These are phyloP conservation scores for Lichtheimia hyalospora DNA, from an alignment of 371 early-diverging fungal species.

Conservation along the genomic window DNA sequence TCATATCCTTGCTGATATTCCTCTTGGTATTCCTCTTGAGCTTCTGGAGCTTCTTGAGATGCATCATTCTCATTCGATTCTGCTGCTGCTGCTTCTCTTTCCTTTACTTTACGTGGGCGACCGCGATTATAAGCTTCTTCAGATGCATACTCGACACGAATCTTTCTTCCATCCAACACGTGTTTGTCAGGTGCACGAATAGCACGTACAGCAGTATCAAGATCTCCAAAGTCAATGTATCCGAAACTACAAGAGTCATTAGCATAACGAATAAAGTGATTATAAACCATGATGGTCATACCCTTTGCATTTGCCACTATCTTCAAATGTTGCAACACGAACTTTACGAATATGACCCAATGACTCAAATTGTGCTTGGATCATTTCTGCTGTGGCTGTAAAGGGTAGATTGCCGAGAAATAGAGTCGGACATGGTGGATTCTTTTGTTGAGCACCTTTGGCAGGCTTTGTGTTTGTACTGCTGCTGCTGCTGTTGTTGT, in stretches of 20 bases:
- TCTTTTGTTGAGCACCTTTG: conserved; percentile 31
- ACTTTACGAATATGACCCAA: conserved; percentile 70
- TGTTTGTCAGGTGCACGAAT: conserved; percentile 55
- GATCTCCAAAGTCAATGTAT: conserved; percentile 66
- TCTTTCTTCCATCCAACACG: conserved; percentile 38
- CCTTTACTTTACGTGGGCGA: conserved; percentile 37
- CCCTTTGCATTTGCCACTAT: conserved; percentile 29
- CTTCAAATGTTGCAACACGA: conserved; percentile 73
- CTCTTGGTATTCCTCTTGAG: conserved; percentile 20
- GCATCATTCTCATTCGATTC: conserved; percentile 3
- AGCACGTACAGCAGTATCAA: conserved; percentile 65
- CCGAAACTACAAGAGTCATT: conserved; percentile 44
- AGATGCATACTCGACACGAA: conserved; percentile 53
- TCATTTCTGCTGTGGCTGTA: conserved; percentile 58
- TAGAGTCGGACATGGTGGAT: conserved; percentile 70
- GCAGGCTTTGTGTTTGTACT: conserved; percentile 15
- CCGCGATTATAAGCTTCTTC: conserved; percentile 60
- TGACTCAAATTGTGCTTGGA: conserved; percentile 62
- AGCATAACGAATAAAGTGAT: conserved; percentile 4
- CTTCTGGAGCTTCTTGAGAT: conserved; percentile 5
- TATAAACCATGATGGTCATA: background rate
- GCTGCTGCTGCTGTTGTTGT: too few relatives aligned
- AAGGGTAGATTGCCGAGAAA: conserved; percentile 85
- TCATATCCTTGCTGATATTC: conserved; percentile 19
- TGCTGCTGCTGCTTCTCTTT: conserved; percentile 17